Base-by-base conservation (phyloP, 768 basidiomycete genomes). In the Cystofilobasidium ferigula region DNA sequence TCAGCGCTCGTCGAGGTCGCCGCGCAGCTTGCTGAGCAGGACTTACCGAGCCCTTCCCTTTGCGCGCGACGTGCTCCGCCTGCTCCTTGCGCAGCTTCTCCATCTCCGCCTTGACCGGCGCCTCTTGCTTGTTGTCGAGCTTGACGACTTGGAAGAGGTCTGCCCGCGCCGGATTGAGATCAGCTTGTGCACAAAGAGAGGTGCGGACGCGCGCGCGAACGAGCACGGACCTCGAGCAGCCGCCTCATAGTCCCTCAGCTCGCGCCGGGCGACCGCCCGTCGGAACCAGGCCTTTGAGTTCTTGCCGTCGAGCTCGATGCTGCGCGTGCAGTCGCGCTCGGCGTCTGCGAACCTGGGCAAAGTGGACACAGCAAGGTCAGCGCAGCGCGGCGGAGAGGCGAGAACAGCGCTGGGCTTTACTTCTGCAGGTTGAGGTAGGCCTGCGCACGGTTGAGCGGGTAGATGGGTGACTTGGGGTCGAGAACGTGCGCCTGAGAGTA, bases 211-310 rank as follows among this genome's bases (percentile, higher is more conserved):
- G 40, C n/a, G n/a, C n/a, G n/a, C n/a, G n/a, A n/a, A 35, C 9
- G 45, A 2, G 9, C 16, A 58, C 63, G 43, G 3, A 64, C 63
- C 63, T 24, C 32, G 10, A 2, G 35, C 60, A 7, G 65, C 59
- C 5, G 53, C 60, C 42, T 42, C 24, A 24, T 24, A 61, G 16
- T 67, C 28, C 12, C 10, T 9, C 10, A 57, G 24, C n/a, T 32
- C 51, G 20, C 65, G 40, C 10, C 65, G 34, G 6, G 65, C 65
- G 30, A 67, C 35, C 1, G 51, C 65, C 34, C 65, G 5, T 5
- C 65, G 28, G 58, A 67, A 67, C 51, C 51, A 67, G 2, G 65
- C 58, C 45, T 67, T 67, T 13, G 65, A 35, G 35, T 56, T 61
- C 26, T 8, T 66, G 14, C 14, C 6, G 32, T 67, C 65, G 16